phyloP scores from a whole-genome alignment of 83 land plant genomes.

The Isoetes engelmannii region DNA sequence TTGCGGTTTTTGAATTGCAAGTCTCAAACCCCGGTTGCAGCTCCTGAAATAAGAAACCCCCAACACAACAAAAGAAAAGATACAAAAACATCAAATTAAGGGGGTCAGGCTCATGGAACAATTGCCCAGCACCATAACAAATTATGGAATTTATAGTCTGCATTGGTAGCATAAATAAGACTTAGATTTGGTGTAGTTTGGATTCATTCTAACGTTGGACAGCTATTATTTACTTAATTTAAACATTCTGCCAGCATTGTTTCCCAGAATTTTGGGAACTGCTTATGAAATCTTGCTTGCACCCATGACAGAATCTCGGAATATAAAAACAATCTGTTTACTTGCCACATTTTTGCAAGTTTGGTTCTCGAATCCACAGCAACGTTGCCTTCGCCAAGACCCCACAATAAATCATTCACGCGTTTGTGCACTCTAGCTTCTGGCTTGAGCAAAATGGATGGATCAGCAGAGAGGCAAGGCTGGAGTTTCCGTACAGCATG shows the following conservation, averaged over 20 bases:
- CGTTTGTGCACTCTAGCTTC: conserved; percentile 58
- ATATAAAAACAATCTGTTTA: conserved; percentile 42
- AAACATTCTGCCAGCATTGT: conserved; percentile 41
- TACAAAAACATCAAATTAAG: too few species aligned
- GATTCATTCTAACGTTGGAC: too few species aligned
- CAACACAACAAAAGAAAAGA: too few species aligned
- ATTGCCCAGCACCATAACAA: too few species aligned
- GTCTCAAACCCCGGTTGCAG: too few species aligned
- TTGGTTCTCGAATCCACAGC: conserved; percentile 48
- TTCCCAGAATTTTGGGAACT: conserved; percentile 55
- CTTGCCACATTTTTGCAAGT: conserved; percentile 52
- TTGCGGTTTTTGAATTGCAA: too few species aligned
- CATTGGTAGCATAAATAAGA: too few species aligned
- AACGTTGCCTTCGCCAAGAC: conserved; percentile 31
- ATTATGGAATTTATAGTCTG: too few species aligned
- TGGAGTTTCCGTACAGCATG: conserved; percentile 49
- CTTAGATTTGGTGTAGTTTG: too few species aligned
- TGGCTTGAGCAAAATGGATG: conserved; percentile 45
- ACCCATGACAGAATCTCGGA: conserved; percentile 64
- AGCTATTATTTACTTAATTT: too few species aligned
- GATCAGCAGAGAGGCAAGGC: conserved; percentile 51
- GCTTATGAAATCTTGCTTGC: conserved; percentile 39
- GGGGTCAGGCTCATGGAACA: too few species aligned
- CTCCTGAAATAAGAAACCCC: too few species aligned
- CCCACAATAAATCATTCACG: conserved; percentile 57